Conservation (phyloP, 306 rosid genomes). For the Sechiopsis laciniata region DNA sequence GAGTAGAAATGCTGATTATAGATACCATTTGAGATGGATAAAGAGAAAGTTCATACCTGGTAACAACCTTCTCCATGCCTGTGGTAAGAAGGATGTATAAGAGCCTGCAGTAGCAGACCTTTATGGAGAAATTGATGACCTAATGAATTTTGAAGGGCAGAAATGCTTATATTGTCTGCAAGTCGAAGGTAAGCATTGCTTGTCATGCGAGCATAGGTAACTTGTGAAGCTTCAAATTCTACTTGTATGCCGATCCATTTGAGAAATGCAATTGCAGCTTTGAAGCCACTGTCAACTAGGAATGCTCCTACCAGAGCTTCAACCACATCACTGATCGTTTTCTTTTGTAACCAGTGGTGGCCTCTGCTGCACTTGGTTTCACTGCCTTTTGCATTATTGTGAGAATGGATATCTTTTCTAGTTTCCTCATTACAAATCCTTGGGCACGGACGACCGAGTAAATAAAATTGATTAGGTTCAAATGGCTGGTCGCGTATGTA, state of each 20-base stretch:
- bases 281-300: slow-evolving; percentile 89
- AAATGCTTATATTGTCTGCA: slow-evolving; percentile 41
- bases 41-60: slow-evolving; percentile 48
- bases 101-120: slow-evolving; percentile 84
- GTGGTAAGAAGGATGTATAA: slow-evolving; percentile 84
- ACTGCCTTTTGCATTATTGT: slow-evolving; percentile 23
- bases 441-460: slow-evolving; percentile 73
- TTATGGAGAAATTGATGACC: slow-evolving; percentile 58
- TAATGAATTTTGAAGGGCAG: slow-evolving; percentile 51
- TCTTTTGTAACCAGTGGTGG: slow-evolving; percentile 81
- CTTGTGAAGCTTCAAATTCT: slow-evolving; percentile 60
- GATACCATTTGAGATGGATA: slow-evolving; percentile 20
- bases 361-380: slow-evolving; percentile 59
- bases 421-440: slow-evolving; percentile 52
- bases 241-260: slow-evolving; percentile 77
- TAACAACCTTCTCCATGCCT: slow-evolving; percentile 90
- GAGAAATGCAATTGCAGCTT: slow-evolving; percentile 75
- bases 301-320: slow-evolving; percentile 96
- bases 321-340: slow-evolving; percentile 79
- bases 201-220: slow-evolving; percentile 42
- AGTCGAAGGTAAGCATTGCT: slow-evolving; percentile 59
- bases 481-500: slow-evolving; percentile 72
- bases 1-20: slow-evolving; percentile 22
- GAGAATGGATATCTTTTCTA: slow-evolving; percentile 41
- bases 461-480: slow-evolving; percentile 66